These are phyloP conservation scores for Leccinum broughii DNA, from an alignment of 768 basidiomycete genomes.

Conservation along the genomic window DNA sequence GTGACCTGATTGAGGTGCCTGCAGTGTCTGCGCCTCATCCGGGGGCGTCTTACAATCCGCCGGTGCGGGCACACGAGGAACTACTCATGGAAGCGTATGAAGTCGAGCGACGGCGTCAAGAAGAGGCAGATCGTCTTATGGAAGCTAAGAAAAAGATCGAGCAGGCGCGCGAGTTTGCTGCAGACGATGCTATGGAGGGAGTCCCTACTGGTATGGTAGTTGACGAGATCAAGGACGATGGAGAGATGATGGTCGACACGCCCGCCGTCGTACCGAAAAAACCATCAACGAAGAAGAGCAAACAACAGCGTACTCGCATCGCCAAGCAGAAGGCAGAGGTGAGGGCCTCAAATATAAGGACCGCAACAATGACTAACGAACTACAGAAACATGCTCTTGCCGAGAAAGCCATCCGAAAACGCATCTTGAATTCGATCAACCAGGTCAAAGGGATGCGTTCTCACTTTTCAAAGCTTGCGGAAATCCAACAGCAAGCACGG, in stretches of 20 bases:
- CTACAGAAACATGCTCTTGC: slow-evolving; percentile 63
- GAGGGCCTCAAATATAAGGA: slow-evolving; percentile 18
- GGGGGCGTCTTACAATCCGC: slow-evolving; percentile 90
- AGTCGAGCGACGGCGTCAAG: slow-evolving; percentile 58
- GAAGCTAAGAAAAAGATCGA: slow-evolving; percentile 58
- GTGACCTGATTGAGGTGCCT: slow-evolving; percentile 56
- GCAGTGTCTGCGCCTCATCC: slow-evolving; percentile 73
- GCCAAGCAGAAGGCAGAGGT: slow-evolving; percentile 67
- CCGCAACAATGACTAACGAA: not conserved
- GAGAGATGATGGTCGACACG: slow-evolving; percentile 33
- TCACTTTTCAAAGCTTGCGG: slow-evolving; percentile 35
- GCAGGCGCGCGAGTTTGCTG: slow-evolving; percentile 39
- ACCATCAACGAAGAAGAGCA: slow-evolving; percentile 51
- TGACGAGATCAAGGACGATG: slow-evolving; percentile 45
- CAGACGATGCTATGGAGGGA: slow-evolving; percentile 33
- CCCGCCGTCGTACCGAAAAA: slow-evolving; percentile 40
- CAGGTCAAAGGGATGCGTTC: slow-evolving; percentile 55
- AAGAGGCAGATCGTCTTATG: slow-evolving; percentile 52
- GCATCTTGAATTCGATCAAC: slow-evolving; percentile 58
- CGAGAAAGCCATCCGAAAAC: slow-evolving; percentile 59
- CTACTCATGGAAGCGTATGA: slow-evolving; percentile 68
- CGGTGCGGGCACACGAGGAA: slow-evolving; percentile 66
- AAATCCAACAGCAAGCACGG: slow-evolving; percentile 39
- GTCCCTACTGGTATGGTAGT: slow-evolving; percentile 67
- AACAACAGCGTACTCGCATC: slow-evolving; percentile 69